phyloP scores from a whole-genome alignment of 495 filamentous ascomycete genomes.

The Annulohypoxylon stygium region DNA sequence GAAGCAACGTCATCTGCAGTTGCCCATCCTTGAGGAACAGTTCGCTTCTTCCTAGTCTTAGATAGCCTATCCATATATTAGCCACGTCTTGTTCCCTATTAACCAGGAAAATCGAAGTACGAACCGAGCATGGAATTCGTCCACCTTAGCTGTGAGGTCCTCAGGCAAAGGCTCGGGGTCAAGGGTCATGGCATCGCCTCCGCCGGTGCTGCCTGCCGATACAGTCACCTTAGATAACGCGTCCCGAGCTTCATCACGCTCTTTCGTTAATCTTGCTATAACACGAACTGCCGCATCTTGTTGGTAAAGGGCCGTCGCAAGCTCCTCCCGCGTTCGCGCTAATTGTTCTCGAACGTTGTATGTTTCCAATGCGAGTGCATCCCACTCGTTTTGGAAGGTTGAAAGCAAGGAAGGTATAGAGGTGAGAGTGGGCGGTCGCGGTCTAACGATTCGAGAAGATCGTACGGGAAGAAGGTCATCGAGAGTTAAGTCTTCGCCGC shows the following conservation, averaged over 20 bases:
- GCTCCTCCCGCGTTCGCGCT: conserved; percentile 89
- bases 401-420: conserved; percentile 96
- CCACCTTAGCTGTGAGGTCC: conserved; percentile 77
- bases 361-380: conserved; percentile 89
- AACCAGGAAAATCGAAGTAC: conserved; percentile 45
- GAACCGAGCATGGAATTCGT: conserved; percentile 82
- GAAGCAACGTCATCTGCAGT: conserved; percentile 77
- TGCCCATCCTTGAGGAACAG: conserved; percentile 86
- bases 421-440: conserved; percentile 92
- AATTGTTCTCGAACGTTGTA: conserved; percentile 90
- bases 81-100: background rate
- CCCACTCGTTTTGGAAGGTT: conserved; percentile 99
- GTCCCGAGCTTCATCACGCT: conserved; percentile 92
- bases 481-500: conserved; percentile 83
- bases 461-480: conserved; percentile 92
- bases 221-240: conserved; percentile 89
- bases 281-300: conserved; percentile 95
- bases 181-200: conserved; percentile 91
- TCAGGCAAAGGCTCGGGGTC: conserved; percentile 81
- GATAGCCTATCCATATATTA: conserved; percentile 71
- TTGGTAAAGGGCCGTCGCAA: conserved; percentile 93
- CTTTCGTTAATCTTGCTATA: conserved; percentile 86
- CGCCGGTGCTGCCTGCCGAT: conserved; percentile 66
- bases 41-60: conserved; percentile 86
- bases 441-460: conserved; percentile 82